phyloP scores from a whole-genome alignment of 805 yeast genomes.

The Komagataella kurtzmanii region DNA sequence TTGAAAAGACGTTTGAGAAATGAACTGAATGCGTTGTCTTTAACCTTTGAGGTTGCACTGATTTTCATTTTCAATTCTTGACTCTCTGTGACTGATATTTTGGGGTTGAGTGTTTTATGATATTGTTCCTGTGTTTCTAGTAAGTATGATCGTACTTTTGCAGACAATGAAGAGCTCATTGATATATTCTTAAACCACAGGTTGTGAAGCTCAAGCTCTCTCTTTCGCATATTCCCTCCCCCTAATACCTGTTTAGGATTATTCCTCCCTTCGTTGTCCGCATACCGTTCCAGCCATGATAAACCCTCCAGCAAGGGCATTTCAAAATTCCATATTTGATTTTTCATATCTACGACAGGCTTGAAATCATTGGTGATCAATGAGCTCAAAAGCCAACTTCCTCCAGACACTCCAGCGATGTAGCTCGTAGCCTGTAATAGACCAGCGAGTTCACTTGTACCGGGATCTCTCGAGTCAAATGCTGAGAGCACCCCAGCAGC shows the following conservation, averaged over 20 bases:
- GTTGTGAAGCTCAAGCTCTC: background rate
- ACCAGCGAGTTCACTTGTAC: constrained; percentile 31
- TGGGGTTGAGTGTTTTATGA: background rate
- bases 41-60: background rate
- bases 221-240: background rate
- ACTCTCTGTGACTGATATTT: background rate
- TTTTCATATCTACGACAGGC: constrained; percentile 14
- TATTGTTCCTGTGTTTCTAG: background rate
- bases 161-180: background rate
- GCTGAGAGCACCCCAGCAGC: constrained; percentile 46
- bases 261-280: background rate
- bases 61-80: background rate
- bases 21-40: constrained; percentile 6
- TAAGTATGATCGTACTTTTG: background rate
- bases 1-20: constrained; percentile 1
- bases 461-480: constrained; percentile 29
- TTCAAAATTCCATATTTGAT: constrained; percentile 25
- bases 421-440: constrained; percentile 40
- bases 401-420: constrained; percentile 59
- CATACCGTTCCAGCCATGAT: constrained; percentile 30
- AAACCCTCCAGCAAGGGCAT: constrained; percentile 42
- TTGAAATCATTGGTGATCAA: constrained; percentile 24
- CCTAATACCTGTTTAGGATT: constrained; percentile 4
- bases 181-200: background rate
- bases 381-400: constrained; percentile 55